Conservation (phyloP, 1,139 yeast genomes). For the Yamadazyma kanchanaburiensis region DNA sequence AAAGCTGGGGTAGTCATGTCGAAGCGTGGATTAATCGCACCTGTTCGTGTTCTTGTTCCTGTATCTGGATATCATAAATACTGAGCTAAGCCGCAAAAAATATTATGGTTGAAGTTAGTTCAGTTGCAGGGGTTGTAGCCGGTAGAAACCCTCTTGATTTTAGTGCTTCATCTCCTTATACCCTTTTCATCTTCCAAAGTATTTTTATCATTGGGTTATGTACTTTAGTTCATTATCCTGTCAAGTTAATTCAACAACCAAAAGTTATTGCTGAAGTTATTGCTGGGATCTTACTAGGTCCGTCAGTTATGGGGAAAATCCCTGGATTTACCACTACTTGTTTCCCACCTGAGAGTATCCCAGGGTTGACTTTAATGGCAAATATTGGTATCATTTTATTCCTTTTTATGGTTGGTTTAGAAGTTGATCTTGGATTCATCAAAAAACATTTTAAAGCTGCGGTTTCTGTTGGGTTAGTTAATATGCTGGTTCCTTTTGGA, state of each 20-base stretch:
- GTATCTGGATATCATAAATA: no score
- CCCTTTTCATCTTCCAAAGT: slow-evolving; percentile 60
- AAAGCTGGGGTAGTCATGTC: no score
- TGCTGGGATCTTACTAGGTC: slow-evolving; percentile 70
- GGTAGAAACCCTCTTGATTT: slow-evolving; percentile 68
- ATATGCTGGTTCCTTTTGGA: slow-evolving; percentile 75
- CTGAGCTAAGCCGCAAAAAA: no score
- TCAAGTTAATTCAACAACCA: slow-evolving; percentile 64
- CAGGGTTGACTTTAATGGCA: slow-evolving; percentile 64
- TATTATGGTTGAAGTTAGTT: slow-evolving; percentile 9
- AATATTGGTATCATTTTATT: slow-evolving; percentile 71
- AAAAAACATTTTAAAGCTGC: slow-evolving; percentile 60
- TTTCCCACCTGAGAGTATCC: slow-evolving; percentile 60
- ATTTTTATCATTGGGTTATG: slow-evolving; percentile 52
- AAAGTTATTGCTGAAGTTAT: slow-evolving; percentile 76
- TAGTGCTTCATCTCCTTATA: slow-evolving; percentile 52
- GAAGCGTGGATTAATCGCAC: no score
- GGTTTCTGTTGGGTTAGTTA: slow-evolving; percentile 60
- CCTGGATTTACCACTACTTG: slow-evolving; percentile 63
- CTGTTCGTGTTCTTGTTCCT: no score
- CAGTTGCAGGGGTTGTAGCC: slow-evolving; percentile 65
- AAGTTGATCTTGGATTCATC: slow-evolving; percentile 66
- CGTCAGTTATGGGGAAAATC: slow-evolving; percentile 65
- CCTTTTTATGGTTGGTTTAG: slow-evolving; percentile 73
- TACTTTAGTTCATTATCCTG: slow-evolving; percentile 55